Evolutionary conservation across 306 rosid genomes (phyloP).

Genomic region (Styphnolobium japonicum): DNA sequence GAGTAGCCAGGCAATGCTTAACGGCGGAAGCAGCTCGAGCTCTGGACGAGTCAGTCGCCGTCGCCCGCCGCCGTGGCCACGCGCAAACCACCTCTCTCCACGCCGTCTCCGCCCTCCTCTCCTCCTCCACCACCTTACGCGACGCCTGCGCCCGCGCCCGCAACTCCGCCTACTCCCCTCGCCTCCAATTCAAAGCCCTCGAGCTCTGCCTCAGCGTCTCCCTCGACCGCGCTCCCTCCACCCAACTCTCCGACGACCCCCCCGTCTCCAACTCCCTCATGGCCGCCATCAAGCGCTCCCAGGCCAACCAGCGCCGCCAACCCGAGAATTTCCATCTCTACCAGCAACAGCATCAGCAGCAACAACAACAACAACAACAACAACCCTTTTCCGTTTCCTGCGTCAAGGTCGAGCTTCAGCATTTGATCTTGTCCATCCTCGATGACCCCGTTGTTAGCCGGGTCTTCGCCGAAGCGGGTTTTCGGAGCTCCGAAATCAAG

Average conservation of each 20-base stretch:
- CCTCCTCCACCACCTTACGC: slow-evolving; percentile 69
- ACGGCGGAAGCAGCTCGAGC: slow-evolving; percentile 74
- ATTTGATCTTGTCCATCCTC: slow-evolving; percentile 71
- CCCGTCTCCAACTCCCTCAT: slow-evolving; percentile 94
- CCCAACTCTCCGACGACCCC: slow-evolving; percentile 59
- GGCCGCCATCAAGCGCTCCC: slow-evolving; percentile 97
- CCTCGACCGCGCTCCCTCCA: slow-evolving; percentile 75
- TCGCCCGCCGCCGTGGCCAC: slow-evolving; percentile 88
- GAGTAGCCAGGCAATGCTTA: slow-evolving; percentile 85
- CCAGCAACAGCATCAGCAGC: slow-evolving; percentile 32
- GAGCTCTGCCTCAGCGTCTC: slow-evolving; percentile 87
- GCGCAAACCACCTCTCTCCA: slow-evolving; percentile 93
- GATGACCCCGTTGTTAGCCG: slow-evolving; percentile 97
- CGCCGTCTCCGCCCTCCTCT: slow-evolving; percentile 77
- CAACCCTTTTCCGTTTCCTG: slow-evolving; percentile 64
- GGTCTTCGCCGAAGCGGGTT: slow-evolving; percentile 91
- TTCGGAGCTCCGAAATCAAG: slow-evolving; percentile 94
- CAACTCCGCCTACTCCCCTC: slow-evolving; percentile 75
- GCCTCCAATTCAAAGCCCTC: slow-evolving; percentile 86
- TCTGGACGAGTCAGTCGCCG: slow-evolving; percentile 87
- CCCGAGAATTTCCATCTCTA: slow-evolving; percentile 79
- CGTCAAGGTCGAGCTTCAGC: slow-evolving; percentile 87
- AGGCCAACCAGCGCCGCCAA: slow-evolving; percentile 89
- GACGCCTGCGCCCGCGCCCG: slow-evolving; percentile 88
- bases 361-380: slow-evolving; percentile 40